Base-by-base conservation (phyloP, 768 basidiomycete genomes). In the Gyrodon lividus region DNA sequence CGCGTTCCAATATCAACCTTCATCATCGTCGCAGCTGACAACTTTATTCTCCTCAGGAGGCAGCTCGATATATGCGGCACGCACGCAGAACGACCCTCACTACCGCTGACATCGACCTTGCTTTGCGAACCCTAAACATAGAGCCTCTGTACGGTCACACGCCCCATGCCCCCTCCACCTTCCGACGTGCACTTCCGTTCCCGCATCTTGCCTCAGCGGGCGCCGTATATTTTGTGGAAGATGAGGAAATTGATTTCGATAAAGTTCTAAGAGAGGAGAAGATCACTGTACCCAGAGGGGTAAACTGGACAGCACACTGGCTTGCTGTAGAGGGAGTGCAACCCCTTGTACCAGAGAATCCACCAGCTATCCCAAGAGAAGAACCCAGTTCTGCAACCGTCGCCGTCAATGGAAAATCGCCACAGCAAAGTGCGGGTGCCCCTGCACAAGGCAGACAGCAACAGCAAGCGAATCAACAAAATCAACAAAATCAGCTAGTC, bases 241-340 rank as follows among this genome's bases (percentile, higher is more conserved):
- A 99, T 65, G 94, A 98, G 59, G 97, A 98, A 70, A 87, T 99
- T 43, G 97, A 98, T 70, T 93, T 99, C 61, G 91, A 95, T 64
- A 90, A 86, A 47, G 84, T 94, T 9, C 71, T 98, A 37, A 81
- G 89, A 48, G 89, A 92, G 61, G 91, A 92, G 67, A 88, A 93
- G 68, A 84, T 93, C 31, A 75, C 80, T 2, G 71, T 94, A 7
- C 91, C 92, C 0, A 85, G 87, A 59, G 87, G 86, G 37, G 84
- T 90, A 49, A 83, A 77, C 58, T 95, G 91, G 87, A 88, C 86
- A 0, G 95, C 97, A 2, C 97, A 99, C 66, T 99, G 97, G 97
- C 78, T 99, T 28, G 95, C 95, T 0, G 93, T 99, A 34, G 97
- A 99, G 61, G 97, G 97, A 22, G 89, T 99, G 12, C 97, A 98